Evolutionary conservation across 2,329 filamentous ascomycete genomes (phyloP), one percentile per base, ranked within the genome.

Genomic region (Penicillium brevicompactum): DNA sequence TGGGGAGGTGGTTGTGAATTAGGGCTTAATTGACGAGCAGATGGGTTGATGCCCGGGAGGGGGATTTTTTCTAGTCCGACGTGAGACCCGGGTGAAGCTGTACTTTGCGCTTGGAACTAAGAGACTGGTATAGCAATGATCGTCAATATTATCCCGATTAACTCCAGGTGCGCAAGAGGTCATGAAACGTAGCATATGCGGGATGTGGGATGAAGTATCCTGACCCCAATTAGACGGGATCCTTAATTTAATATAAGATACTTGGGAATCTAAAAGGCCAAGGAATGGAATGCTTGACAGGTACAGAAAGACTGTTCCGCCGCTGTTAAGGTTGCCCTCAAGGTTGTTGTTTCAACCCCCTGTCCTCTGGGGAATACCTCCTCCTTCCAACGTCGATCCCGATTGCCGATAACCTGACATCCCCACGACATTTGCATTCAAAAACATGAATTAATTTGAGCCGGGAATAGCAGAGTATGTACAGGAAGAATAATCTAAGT

Each of bases 261-360:
- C 16, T 4, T 9, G 37, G 49, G 16, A 43, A 27, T 10, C 13
- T 22, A 11, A 43, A 4, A 34, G 5, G n/a, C 49, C 10, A 44
- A 6, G 16, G 5, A 32, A 18, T 49, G 51, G 51, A 49, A 53
- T 53, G 51, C 5, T 16, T 4, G 30, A 13, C n/a, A 14, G 9
- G 31, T 10, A 27, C 2, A 37, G n/a, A 37, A n/a, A 24, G 21
- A 34, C 27, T 30, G 37, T n/a, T 44, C 13, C 8, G 11, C 5
- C 22, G 24, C 16, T 30, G 27, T 30, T 37, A 30, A 42, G 38
- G 50, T 10, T 37, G 6, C 6, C 9, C 16, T 24, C 31, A 6
- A 24, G 16, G 14, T 13, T 21, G 27, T 40, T 53, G 45, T 43
- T 53, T 49, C 43, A n/a, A 41, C 22, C 51, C 51, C 51, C 51